Evolutionary conservation across 352 stramenopile species (phyloP).

Genomic region (Phytopythium aichiense): DNA sequence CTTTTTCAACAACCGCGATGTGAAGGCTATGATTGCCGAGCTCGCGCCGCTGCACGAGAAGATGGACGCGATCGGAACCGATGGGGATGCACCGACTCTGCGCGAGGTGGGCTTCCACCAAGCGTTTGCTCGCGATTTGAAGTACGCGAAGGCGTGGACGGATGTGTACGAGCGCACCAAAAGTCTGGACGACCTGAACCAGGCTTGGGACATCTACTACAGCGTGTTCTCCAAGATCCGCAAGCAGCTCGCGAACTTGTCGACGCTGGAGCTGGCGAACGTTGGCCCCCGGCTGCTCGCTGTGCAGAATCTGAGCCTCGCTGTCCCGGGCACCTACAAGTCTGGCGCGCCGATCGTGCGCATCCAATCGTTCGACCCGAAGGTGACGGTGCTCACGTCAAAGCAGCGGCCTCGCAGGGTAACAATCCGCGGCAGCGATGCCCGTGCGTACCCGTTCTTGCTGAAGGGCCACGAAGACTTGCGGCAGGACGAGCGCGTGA

Average conservation of each 20-base stretch:
- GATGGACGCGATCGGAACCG: conserved; percentile 69
- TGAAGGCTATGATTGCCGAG: conserved; percentile 96
- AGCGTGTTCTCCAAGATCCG: conserved; percentile 94
- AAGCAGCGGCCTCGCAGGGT: conserved; percentile 99
- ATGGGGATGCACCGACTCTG: conserved; percentile 76
- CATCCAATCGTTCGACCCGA: conserved; percentile 93
- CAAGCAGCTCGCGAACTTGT: conserved; percentile 94
- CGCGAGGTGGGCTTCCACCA: conserved; percentile 84
- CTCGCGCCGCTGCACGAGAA: conserved; percentile 93
- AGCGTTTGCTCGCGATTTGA: conserved; percentile 93
- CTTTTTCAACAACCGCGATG: conserved; percentile 97
- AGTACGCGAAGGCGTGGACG: conserved; percentile 80
- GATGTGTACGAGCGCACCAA: conserved; percentile 76
- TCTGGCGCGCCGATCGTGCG: conserved; percentile 78
- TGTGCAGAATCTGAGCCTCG: conserved; percentile 94
- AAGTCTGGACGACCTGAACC: conserved; percentile 80
- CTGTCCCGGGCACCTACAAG: conserved; percentile 93
- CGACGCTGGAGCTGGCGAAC: conserved; percentile 95
- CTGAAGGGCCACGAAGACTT: conserved; percentile 99
- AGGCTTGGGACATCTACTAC: conserved; percentile 99
- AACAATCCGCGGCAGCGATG: conserved; percentile 97
- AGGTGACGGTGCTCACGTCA: conserved; percentile 96
- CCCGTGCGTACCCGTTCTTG: conserved; percentile 98
- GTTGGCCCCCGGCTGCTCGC: conserved; percentile 95
- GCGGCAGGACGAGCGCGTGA: conserved; percentile 99